These are phyloP conservation scores for Gymnopus androsaceus DNA, from an alignment of 1,284 basidiomycete genomes.

Conservation along the genomic window DNA sequence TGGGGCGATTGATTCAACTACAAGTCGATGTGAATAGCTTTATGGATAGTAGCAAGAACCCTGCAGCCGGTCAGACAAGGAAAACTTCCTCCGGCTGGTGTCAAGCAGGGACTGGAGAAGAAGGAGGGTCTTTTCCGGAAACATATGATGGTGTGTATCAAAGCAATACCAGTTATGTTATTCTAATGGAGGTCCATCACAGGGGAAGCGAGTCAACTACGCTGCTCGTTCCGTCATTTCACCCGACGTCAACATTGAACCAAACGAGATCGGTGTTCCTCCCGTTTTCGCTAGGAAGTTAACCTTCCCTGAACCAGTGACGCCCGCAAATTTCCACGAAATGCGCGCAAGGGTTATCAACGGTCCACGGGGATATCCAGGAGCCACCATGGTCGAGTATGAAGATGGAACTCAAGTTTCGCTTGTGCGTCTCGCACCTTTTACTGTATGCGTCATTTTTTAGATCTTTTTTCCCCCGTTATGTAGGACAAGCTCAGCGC, in stretches of 20 bases:
- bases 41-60: conserved; percentile 97
- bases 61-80: conserved; percentile 82
- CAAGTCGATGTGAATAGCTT: conserved; percentile 97
- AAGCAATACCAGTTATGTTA: conserved; percentile 1
- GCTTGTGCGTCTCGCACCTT: conserved; percentile 58
- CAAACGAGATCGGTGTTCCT: conserved; percentile 97
- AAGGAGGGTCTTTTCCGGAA: conserved; percentile 99
- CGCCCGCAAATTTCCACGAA: conserved; percentile 86
- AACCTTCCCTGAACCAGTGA: conserved; percentile 98
- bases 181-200: conserved; percentile 13
- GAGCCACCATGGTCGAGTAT: conserved; percentile 92
- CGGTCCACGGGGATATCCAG: conserved; percentile 89
- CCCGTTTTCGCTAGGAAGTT: conserved; percentile 97
- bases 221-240: conserved; percentile 99
- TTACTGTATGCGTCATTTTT: neutral
- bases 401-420: conserved; percentile 90
- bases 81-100: conserved; percentile 89
- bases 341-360: conserved; percentile 92
- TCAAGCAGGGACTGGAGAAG: conserved; percentile 98
- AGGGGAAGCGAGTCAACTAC: conserved; percentile 99
- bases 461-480: conserved; percentile 3
- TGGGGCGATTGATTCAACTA: conserved; percentile 83
- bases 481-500: conserved; percentile 79
- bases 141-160: conserved; percentile 90
- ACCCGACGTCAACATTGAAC: conserved; percentile 99